phyloP scores from a whole-genome alignment of 495 filamentous ascomycete genomes.

The Penicillium roqueforti region DNA sequence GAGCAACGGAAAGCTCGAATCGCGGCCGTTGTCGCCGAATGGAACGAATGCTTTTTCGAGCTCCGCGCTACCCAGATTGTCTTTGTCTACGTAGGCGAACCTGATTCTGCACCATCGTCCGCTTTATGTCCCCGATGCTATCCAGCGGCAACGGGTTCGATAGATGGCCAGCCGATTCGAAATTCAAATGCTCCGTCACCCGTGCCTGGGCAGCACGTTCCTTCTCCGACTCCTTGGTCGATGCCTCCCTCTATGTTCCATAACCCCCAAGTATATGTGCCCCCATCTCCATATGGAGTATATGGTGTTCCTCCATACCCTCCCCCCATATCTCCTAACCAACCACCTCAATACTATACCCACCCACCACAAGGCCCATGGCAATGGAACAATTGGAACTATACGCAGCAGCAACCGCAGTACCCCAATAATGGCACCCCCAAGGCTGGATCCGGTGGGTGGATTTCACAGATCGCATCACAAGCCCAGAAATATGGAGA shows the following conservation, averaged over 20 bases:
- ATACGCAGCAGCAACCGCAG: conserved; percentile 27
- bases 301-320: conserved; percentile 19
- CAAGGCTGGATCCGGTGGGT: conserved; percentile 33
- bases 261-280: conserved; percentile 1
- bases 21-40: conserved; percentile 44
- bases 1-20: conserved; percentile 41
- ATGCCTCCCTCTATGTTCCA: conserved; percentile 17
- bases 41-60: conserved; percentile 51
- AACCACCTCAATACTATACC: conserved; percentile 28
- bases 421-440: conserved; percentile 17
- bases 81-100: conserved; percentile 38
- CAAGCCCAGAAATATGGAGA: conserved; percentile 46
- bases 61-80: conserved; percentile 37
- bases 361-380: conserved; percentile 25
- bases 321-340: conserved; percentile 16
- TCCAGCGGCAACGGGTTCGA: conserved; percentile 34
- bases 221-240: conserved; percentile 17
- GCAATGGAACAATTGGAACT: conserved; percentile 33
- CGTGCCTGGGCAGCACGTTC: conserved; percentile 15
- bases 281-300: conserved; percentile 13
- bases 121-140: conserved; percentile 44
- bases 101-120: conserved; percentile 36
- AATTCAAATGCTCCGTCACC: conserved; percentile 14
- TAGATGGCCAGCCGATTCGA: conserved; percentile 9
- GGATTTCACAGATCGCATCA: conserved; percentile 35